Conservation (phyloP, 2,329 filamentous ascomycete species). For the Fusarium floridanum region DNA sequence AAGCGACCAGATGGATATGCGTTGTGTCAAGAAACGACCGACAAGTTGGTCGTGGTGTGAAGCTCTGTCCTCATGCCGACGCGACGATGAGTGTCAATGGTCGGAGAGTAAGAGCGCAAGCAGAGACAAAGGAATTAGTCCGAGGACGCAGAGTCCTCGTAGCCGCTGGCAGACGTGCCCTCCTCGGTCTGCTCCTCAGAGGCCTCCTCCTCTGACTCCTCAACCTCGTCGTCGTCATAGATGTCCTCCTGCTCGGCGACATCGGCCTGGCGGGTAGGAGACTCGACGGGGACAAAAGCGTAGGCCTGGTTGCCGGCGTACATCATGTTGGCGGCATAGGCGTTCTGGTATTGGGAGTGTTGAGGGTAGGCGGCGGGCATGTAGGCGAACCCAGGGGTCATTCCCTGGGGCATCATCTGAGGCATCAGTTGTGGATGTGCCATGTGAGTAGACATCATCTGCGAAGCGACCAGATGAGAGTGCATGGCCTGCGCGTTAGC, state of each 20-base stretch:
- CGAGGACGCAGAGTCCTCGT: neutral
- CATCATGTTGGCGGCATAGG: neutral
- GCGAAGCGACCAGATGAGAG: neutral
- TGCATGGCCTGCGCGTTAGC: neutral
- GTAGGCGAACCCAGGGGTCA: slow-evolving; percentile 7
- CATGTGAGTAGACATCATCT: slow-evolving; percentile 10
- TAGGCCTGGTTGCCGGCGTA: neutral
- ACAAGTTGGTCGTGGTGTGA: neutral
- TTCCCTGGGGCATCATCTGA: neutral
- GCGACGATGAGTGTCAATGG: neutral
- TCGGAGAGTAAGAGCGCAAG: neutral
- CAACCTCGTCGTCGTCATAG: neutral
- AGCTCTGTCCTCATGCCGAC: neutral
- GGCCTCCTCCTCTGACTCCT: slow-evolving; percentile 10
- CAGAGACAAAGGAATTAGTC: neutral
- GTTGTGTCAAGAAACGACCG: neutral
- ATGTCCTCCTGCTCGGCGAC: neutral
- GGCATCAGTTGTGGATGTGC: neutral
- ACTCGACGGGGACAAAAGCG: neutral
- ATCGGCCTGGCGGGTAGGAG: neutral
- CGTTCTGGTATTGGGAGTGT: slow-evolving; percentile 1
- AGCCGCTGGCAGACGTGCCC: neutral
- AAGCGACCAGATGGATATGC: neutral
- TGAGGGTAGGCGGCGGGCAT: neutral
- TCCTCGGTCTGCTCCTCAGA: neutral